Percentiles rank a stretch among this genome's conserved stretches.
Evolutionary conservation across 1,284 basidiomycete species (phyloP).

Genomic region (Trichosporon sp.): DNA sequence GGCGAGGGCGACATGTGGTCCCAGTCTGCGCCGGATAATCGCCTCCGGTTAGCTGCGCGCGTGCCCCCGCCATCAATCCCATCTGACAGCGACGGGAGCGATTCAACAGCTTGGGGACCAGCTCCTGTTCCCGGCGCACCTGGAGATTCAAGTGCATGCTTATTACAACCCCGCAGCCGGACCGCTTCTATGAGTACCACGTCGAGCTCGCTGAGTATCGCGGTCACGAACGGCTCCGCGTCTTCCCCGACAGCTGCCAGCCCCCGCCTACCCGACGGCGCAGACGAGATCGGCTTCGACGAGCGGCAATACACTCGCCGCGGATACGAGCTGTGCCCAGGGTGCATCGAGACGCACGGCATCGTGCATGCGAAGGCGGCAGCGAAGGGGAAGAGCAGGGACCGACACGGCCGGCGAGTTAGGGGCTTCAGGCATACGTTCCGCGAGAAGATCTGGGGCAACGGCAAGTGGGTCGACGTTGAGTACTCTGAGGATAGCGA

Average conservation of each 20-base stretch:
- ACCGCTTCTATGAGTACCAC: slow-evolving; percentile 24
- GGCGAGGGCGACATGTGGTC: slow-evolving; percentile 58
- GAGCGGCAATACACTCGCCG: slow-evolving; percentile 27
- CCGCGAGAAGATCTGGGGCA: slow-evolving; percentile 75
- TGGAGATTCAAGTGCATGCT: neutral
- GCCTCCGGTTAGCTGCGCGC: slow-evolving; percentile 13
- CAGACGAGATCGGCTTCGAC: slow-evolving; percentile 8
- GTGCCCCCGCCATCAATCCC: slow-evolving; percentile 11
- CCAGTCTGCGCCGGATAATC: slow-evolving; percentile 28
- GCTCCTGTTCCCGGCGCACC: neutral
- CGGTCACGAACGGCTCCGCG: slow-evolving; percentile 20
- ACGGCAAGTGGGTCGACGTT: slow-evolving; percentile 74
- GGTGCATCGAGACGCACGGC: slow-evolving; percentile 70
- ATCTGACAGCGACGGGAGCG: slow-evolving; percentile 4
- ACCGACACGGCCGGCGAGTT: slow-evolving; percentile 23
- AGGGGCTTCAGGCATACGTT: slow-evolving; percentile 72
- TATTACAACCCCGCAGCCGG: slow-evolving; percentile 8
- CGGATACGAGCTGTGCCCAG: slow-evolving; percentile 77
- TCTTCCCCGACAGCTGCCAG: slow-evolving; percentile 17
- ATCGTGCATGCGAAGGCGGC: slow-evolving; percentile 62
- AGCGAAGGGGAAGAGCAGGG: slow-evolving; percentile 41
- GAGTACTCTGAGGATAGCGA: slow-evolving; percentile 59
- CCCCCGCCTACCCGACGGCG: neutral
- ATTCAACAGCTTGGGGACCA: slow-evolving; percentile 13
- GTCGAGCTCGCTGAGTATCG: slow-evolving; percentile 9